Evolutionary conservation across 768 basidiomycete genomes (phyloP), one percentile per base, ranked within the genome.

Genomic region (Royoungia palumana): DNA sequence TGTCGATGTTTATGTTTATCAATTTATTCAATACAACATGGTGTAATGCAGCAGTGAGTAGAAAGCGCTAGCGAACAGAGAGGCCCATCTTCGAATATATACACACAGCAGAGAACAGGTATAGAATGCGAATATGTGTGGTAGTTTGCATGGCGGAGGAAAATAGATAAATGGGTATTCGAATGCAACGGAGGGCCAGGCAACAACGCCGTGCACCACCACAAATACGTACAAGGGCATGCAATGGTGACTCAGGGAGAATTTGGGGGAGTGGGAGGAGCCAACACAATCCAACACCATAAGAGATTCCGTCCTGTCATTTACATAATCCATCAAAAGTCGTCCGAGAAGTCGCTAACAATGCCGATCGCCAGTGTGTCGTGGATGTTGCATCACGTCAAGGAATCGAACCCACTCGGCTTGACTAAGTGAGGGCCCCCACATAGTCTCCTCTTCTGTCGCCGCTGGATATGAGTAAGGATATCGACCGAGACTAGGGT

Each of bases 381-480:
- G 49, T 46, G 73, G 66, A 14, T 80, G 77, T 60, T 81, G 75
- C 67, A 87, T 75, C 38, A 78, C 83, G 51, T 87, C 82, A 67
- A 89, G 67, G 61, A 80, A 79, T 50, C 74, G 73, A 35, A 70
- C 74, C 84, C 88, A 89, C 67, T 89, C 88, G 35, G 82, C 80
- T 55, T 86, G 83, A 47, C 80, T 86, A 60, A 90, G 85, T 32
- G 82, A 78, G 14, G 86, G 77, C 36, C 86, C 86, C 87, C 87
- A 90, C 74, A 88, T 83, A 27, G 73, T 73, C 32, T 75, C 70
- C 54, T 85, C 82, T 50, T 83, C 84, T 38, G 79, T 75, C 35
- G 57, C 38, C 28, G 62, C 39, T 22, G 79, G 75, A 47, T 80
- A 77, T 28, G 75, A 67, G 24, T 64, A 65, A 36, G 62, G 51